phyloP scores from a whole-genome alignment of 495 filamentous ascomycete genomes.

The Aspergillus egyptiacus region DNA sequence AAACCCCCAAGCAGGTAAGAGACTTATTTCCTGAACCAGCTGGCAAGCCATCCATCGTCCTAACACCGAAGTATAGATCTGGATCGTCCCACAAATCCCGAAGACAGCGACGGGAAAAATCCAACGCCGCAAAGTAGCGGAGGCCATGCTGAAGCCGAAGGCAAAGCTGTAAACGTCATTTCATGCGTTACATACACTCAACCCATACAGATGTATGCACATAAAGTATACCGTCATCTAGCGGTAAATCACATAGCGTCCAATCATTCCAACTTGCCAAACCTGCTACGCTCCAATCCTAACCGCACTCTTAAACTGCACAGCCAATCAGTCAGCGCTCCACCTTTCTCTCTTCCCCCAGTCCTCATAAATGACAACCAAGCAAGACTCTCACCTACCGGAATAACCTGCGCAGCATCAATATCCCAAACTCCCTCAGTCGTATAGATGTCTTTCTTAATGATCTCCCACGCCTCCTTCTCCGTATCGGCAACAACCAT shows the following conservation, averaged over 20 bases:
- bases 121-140: constrained; percentile 72
- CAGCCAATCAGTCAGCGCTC: background rate
- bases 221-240: background rate
- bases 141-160: constrained; percentile 60
- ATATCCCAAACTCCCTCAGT: constrained; percentile 75
- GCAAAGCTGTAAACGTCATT: constrained; percentile 29
- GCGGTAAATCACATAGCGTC: background rate
- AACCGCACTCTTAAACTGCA: constrained; percentile 38
- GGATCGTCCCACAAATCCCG: constrained; percentile 73
- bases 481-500: constrained; percentile 55
- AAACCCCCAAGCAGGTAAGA: constrained; percentile 74
- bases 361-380: background rate
- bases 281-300: constrained; percentile 18
- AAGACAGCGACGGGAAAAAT: constrained; percentile 91
- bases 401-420: constrained; percentile 57
- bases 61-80: constrained; percentile 44
- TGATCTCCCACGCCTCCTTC: constrained; percentile 59
- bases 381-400: constrained; percentile 27
- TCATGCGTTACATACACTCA: background rate
- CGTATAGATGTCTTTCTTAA: constrained; percentile 70
- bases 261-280: background rate
- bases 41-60: background rate
- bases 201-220: background rate
- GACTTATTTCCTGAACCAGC: constrained; percentile 1
- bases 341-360: background rate